Evolutionary conservation across 2,329 filamentous ascomycete genomes (phyloP), one percentile per base, ranked within the genome.

Genomic region (Aspergillus tanneri): DNA sequence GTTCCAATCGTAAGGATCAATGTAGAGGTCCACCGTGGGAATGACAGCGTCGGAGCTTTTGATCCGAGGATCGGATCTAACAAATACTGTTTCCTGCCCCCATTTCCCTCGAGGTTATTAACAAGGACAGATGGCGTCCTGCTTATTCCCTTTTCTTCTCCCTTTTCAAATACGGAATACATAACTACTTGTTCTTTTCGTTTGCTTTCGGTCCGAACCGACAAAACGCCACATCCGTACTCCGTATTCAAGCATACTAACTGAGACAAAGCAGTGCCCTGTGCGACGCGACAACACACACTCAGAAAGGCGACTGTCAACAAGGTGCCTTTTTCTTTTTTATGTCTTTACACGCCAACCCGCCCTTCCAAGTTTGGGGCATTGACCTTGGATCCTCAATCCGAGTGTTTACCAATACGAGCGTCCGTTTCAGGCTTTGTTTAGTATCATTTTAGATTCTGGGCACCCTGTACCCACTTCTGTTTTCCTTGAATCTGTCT

Each of bases 181-280:
- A n/a, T n/a, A n/a, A n/a, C n/a, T n/a, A n/a, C n/a, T n/a, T n/a
- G n/a, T n/a, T n/a, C n/a, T n/a, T n/a, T n/a, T n/a, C n/a, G n/a
- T n/a, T n/a, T n/a, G 46, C 43, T 46, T 24, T 50, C 49, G 49
- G 49, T 52, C 46, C 46, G 49, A 34, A 39, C 49, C 49, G 42
- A 46, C 38, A 35, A 34, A 43, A 5, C 40, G 49, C 49, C 49
- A 49, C 41, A 42, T 24, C 46, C 49, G 49, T 42, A 41, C 40
- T 39, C 43, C 37, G 16, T 36, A 21, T n/a, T n/a, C n/a, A n/a
- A n/a, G n/a, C n/a, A n/a, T n/a, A n/a, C n/a, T n/a, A n/a, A n/a
- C n/a, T n/a, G n/a, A n/a, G n/a, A n/a, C n/a, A n/a, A n/a, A n/a
- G n/a, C n/a, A n/a, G n/a, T n/a, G n/a, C n/a, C n/a, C n/a, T n/a